phyloP scores from a whole-genome alignment of 805 yeast genomes.

The Kuraishia ogatae region DNA sequence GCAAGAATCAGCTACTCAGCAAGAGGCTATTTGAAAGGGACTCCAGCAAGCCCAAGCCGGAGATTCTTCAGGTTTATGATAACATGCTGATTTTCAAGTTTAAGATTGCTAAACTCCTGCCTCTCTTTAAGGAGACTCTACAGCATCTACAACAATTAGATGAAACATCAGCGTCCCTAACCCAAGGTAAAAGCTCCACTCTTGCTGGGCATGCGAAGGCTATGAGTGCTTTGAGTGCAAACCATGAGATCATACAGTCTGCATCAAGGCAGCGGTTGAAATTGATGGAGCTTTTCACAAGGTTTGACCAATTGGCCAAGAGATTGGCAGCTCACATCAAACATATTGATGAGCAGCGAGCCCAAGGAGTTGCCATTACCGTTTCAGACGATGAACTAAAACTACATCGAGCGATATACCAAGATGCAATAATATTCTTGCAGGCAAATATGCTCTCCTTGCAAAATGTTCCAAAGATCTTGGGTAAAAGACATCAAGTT shows the following conservation, averaged over 20 bases:
- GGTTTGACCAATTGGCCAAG: conserved; percentile 42
- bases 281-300: conserved; percentile 39
- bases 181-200: neutral
- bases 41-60: conserved; percentile 20
- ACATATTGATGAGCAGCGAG: conserved; percentile 9
- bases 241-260: conserved; percentile 18
- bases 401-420: conserved; percentile 46
- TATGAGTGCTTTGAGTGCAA: conserved; percentile 3
- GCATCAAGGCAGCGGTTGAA: conserved; percentile 33
- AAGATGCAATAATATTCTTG: conserved; percentile 47
- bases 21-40: conserved; percentile 43
- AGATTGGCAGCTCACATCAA: conserved; percentile 24
- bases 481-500: conserved; percentile 19
- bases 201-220: neutral
- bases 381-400: conserved; percentile 29
- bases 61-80: conserved; percentile 28
- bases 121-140: conserved; percentile 9
- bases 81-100: conserved; percentile 15
- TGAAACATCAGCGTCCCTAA: neutral
- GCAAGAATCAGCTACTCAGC: conserved; percentile 55
- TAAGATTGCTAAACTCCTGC: conserved; percentile 12
- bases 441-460: conserved; percentile 61
- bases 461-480: conserved; percentile 45
- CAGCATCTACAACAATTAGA: neutral
- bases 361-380: conserved; percentile 9